Base-by-base conservation (phyloP, 2,329 filamentous ascomycete genomes). In the Fusarium algeriense region DNA sequence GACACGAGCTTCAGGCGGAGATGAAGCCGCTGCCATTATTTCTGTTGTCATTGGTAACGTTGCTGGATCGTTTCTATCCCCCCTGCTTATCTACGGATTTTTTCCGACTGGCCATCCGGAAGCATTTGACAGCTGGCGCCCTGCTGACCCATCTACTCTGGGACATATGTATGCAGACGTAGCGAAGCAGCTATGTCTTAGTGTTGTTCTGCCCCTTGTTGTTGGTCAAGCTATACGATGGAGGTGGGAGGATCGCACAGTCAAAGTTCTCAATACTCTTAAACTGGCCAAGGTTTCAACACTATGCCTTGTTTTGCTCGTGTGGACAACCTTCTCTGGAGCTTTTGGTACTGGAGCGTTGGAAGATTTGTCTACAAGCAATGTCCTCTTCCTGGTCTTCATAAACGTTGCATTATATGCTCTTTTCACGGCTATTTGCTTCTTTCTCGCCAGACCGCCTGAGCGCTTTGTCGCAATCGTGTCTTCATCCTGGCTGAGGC, bases 41-140 rank as follows among this genome's bases (percentile, higher is more conserved):
- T 90, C 92, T 75, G 91, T 92, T 3, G 85, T 92, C 12, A 82
- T 93, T 46, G 91, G 91, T 34, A 93, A 93, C 78, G 85, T 93
- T 13, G 81, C 90, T 1, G 91, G 91, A 3, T 87, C 91, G 0
- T 92, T 93, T 76, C 76, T 93, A 17, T 89, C 89, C 1, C 91
- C 91, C 0, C 85, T 88, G 13, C 81, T 92, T 60, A 85, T 91
- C 52, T 87, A 89, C 69, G 89, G 87, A 77, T 89, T 91, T 77
- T 85, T 89, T 43, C 86, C 87, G 4, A 79, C 80, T 9, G 81
- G 81, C 13, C 79, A 71, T 26, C 45, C 50, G n/a, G 52, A 80
- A 8, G 89, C 85, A 79, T 92, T 90, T 53, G 82, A 85, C 41
- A 77, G 85, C 30, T 85, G 92, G 71, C 85, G 87, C n/a, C 84